Conservation (phyloP, 345 rosid genomes). For the Noccaea caerulescens region DNA sequence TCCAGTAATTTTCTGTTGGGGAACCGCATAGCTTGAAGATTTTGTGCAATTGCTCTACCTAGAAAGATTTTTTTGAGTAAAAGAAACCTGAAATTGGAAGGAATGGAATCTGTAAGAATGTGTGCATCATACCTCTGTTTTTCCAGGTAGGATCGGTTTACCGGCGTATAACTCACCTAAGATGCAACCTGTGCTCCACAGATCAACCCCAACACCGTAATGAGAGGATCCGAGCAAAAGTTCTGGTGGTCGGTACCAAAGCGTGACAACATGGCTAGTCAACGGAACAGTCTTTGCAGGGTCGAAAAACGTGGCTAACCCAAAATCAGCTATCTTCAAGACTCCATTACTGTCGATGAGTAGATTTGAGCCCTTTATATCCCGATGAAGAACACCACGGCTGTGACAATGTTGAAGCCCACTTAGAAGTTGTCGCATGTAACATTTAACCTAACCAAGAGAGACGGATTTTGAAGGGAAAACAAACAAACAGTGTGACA, state of each 20-base stretch:
- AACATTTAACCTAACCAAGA: slow-evolving; percentile 78
- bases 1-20: slow-evolving; percentile 85
- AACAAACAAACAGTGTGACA: not conserved
- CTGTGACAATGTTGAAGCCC: slow-evolving; percentile 96
- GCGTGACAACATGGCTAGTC: slow-evolving; percentile 97
- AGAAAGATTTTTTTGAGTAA: not conserved
- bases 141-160: slow-evolving; percentile 91
- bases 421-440: slow-evolving; percentile 88
- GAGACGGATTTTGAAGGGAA: slow-evolving; percentile 15
- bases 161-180: slow-evolving; percentile 83
- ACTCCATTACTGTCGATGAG: slow-evolving; percentile 77
- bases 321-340: slow-evolving; percentile 95
- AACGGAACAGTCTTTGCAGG: slow-evolving; percentile 55
- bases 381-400: slow-evolving; percentile 81
- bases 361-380: slow-evolving; percentile 92
- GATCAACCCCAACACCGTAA: slow-evolving; percentile 84
- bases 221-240: slow-evolving; percentile 83
- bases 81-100: not conserved
- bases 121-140: slow-evolving; percentile 66
- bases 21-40: slow-evolving; percentile 96
- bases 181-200: slow-evolving; percentile 97
- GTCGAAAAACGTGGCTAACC: slow-evolving; percentile 75
- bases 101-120: slow-evolving; percentile 1
- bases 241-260: slow-evolving; percentile 97
- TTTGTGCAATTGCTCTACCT: slow-evolving; percentile 97